Conservation (phyloP, 2,329 filamentous ascomycete species). For the Talaromyces albobiverticillius region DNA sequence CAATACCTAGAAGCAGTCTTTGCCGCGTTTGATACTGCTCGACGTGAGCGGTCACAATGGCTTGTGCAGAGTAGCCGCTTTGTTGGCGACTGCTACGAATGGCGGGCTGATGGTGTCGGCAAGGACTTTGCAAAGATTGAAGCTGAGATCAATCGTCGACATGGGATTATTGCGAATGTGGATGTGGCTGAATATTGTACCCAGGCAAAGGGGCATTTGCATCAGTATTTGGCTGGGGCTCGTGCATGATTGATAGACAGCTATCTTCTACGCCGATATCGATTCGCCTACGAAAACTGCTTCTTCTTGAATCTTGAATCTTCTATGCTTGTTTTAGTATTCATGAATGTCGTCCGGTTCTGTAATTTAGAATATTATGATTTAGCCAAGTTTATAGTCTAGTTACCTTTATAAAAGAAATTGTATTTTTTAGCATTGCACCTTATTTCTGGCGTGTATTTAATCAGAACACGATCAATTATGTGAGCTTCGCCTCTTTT, state of each 20-base stretch:
- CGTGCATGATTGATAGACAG: background rate
- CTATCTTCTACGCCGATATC: too few relatives aligned
- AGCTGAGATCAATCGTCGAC: background rate
- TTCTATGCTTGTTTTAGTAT: too few relatives aligned
- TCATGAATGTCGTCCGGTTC: too few relatives aligned
- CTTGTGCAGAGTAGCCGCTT: conserved; percentile 51
- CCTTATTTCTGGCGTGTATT: too few relatives aligned
- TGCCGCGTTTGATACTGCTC: conserved; percentile 48
- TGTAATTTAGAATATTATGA: too few relatives aligned
- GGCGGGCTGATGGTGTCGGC: conserved; percentile 10
- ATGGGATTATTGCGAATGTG: background rate
- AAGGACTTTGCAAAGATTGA: background rate
- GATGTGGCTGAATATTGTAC: background rate
- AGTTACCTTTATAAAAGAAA: too few relatives aligned
- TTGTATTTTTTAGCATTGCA: too few relatives aligned
- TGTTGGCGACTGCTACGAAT: conserved; percentile 32
- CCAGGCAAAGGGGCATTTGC: background rate
- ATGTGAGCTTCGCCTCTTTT: too few relatives aligned
- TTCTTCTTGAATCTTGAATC: too few relatives aligned
- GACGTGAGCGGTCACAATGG: conserved; percentile 50
- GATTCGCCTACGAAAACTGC: too few relatives aligned
- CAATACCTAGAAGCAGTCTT: conserved; percentile 38
- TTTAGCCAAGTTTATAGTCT: too few relatives aligned
- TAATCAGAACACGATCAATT: too few relatives aligned
- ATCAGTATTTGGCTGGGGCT: background rate